These are phyloP conservation scores for Stipa capillata DNA, from an alignment of 176 grass and related monocot genomes.

Conservation along the genomic window DNA sequence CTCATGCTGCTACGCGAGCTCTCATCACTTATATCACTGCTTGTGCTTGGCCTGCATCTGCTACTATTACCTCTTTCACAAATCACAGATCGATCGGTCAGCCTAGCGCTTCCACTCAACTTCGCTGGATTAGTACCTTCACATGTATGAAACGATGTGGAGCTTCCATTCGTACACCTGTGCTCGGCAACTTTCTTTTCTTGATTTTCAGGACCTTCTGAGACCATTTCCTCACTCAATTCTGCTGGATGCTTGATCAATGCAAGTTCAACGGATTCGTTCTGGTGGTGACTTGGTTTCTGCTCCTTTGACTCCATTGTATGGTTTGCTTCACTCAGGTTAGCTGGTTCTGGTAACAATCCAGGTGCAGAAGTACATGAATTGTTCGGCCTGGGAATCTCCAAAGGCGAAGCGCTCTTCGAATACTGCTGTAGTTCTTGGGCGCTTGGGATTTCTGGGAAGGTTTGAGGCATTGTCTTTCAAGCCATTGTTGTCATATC, in stretches of 20 bases:
- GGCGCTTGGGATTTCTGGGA: no score
- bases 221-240: not conserved
- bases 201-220: not conserved
- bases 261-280: constrained; percentile 18
- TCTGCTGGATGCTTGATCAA: not conserved
- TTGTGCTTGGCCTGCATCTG: no score
- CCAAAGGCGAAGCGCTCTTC: no score
- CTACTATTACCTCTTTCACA: no score
- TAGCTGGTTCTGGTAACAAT: no score
- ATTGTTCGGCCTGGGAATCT: no score
- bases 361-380: no score
- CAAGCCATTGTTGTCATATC: no score
- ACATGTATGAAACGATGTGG: constrained; percentile 20
- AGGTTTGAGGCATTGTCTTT: no score
- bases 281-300: constrained; percentile 14
- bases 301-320: not conserved
- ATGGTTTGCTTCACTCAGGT: constrained; percentile 10
- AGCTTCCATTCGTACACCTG: constrained; percentile 12
- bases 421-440: no score
- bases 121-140: constrained; percentile 28
- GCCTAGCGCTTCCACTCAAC: constrained; percentile 21
- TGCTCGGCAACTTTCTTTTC: constrained; percentile 16
- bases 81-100: constrained; percentile 20
- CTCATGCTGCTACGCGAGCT: constrained; percentile 50
- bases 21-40: no score